Base-by-base conservation (phyloP, 2,329 filamentous ascomycete genomes). In the Colletotrichum limetticola region DNA sequence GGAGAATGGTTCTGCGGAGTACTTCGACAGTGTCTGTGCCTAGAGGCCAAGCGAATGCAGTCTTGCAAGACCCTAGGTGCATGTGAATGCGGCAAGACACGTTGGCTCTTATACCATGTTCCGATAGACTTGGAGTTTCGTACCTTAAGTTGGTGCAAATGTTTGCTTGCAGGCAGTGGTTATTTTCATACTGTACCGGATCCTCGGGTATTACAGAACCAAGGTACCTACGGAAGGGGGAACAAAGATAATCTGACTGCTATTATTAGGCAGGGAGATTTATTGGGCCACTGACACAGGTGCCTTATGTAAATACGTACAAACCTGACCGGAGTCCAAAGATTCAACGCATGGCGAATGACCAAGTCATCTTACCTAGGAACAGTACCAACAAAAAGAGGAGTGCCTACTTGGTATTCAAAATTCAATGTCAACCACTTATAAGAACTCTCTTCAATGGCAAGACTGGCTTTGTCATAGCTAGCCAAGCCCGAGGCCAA, bases 31-130 rank as follows among this genome's bases (percentile, higher is more conserved):
- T 37, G 58, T 57, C 24, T 28, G 49, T 60, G 60, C 19, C 22
- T 65, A 61, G 66, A 32, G 42, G 42, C 49, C 32, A 52, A 64
- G 66, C 2, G 46, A 30, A 32, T 22, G 19, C 32, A 65, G 59
- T 26, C 22, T 52, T 14, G 53, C 52, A 69, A 42, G 69, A 69
- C 69, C 69, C 69, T 72, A 22, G 65, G 14, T 63, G 68, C 52
- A 58, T 60, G 4, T n/a, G 24, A 7, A 37, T 24, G 53, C 37
- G 12, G 26, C 37, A 19, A 19, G 37, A 42, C 16, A 42, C 5
- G 6, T 42, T 42, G 37, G 37, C 37, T 42, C 37, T 42, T 19
- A 6, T 7, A 5, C 16, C 9, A 8, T 19, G 37, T 42, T 19
- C 37, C 37, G 37, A 42, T 42, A 19, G 37, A 42, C 14, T 42